phyloP scores from a whole-genome alignment of 352 stramenopile genomes.

The Phytopythium ostracodes region DNA sequence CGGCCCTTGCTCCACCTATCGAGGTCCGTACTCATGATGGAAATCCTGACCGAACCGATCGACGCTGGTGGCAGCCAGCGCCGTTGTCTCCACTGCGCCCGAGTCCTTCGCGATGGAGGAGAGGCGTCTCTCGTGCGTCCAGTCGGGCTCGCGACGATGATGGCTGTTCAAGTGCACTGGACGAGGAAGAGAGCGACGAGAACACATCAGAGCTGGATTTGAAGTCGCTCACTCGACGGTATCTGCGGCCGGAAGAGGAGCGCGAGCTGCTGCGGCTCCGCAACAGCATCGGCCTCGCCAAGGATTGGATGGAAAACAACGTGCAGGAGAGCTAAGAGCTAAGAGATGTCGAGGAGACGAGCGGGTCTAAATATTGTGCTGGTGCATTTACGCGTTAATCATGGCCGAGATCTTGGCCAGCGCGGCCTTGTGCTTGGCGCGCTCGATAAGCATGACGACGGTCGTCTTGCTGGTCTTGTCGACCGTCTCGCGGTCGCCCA shows the following conservation, averaged over 20 bases:
- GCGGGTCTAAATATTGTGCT: conserved; percentile 41
- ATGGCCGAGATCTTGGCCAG: conserved; percentile 70
- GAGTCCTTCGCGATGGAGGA: conserved; percentile 45
- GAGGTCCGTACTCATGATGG: too few species aligned
- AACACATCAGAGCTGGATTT: not conserved
- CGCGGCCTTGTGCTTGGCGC: conserved; percentile 78
- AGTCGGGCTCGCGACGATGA: not conserved
- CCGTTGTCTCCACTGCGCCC: conserved; percentile 46
- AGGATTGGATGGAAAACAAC: conserved; percentile 58
- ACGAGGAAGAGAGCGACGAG: not conserved
- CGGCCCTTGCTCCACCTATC: too few species aligned
- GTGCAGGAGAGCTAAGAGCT: not conserved
- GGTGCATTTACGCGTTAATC: conserved; percentile 67
- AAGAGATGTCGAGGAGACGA: not conserved
- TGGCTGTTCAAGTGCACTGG: not conserved
- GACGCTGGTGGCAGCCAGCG: conserved; percentile 18
- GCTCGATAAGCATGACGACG: conserved; percentile 75
- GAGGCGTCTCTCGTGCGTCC: conserved; percentile 45
- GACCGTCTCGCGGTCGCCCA: conserved; percentile 53
- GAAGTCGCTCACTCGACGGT: conserved; percentile 24
- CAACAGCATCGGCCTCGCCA: conserved; percentile 60
- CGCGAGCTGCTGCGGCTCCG: conserved; percentile 39
- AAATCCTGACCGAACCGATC: not conserved
- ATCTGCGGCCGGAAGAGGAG: conserved; percentile 56
- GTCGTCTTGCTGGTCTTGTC: conserved; percentile 63